Evolutionary conservation across 768 basidiomycete species (phyloP).

Genomic region (Termitomyces sp.): DNA sequence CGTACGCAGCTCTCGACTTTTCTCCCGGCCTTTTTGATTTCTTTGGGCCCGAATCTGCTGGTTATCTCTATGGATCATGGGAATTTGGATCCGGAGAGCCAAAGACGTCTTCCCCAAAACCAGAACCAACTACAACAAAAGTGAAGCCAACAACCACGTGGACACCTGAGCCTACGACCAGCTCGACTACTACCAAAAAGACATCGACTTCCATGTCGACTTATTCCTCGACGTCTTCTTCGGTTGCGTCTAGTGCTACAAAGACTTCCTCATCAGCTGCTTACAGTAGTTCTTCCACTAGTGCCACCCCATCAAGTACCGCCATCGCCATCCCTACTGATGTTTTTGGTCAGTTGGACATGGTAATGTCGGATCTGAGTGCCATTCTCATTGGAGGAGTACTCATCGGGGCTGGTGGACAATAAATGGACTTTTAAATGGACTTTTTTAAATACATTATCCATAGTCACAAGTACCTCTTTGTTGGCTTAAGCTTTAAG

Average conservation of each 20-base stretch:
- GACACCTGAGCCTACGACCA: constrained; percentile 10
- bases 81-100: constrained; percentile 24
- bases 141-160: constrained; percentile 15
- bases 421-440: background rate
- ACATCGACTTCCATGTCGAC: constrained; percentile 10
- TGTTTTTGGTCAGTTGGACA: constrained; percentile 12
- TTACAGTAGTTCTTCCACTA: background rate
- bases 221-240: constrained; percentile 6
- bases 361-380: constrained; percentile 12
- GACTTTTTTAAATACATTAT: background rate
- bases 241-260: background rate
- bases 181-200: constrained; percentile 9
- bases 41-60: constrained; percentile 36
- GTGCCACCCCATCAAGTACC: constrained; percentile 9
- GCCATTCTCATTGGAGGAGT: constrained; percentile 12
- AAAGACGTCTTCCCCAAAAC: constrained; percentile 12
- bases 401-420: constrained; percentile 2
- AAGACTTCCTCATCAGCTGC: constrained; percentile 1
- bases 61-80: constrained; percentile 49
- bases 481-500: background rate
- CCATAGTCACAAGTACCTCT: too few species aligned
- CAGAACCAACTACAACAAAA: constrained; percentile 19
- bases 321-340: constrained; percentile 9
- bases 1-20: constrained; percentile 49
- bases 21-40: constrained; percentile 47